Percentiles rank a stretch among this genome's conserved stretches.
Conservation (phyloP, 2,329 filamentous ascomycete genomes). For the Fusarium albosuccineum region DNA sequence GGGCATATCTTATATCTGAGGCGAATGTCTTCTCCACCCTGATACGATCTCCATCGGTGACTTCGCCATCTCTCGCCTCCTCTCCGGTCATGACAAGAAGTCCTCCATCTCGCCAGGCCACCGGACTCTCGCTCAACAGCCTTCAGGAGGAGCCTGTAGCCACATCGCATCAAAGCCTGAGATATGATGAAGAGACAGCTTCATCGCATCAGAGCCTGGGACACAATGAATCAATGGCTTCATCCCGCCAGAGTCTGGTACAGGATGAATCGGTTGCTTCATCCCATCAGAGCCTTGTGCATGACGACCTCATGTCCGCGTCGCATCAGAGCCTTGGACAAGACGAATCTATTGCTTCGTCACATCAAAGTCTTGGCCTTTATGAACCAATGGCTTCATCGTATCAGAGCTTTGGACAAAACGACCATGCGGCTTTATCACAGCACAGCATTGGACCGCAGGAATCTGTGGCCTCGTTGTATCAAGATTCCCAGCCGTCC, state of each 20-base stretch:
- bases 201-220: conserved; percentile 41
- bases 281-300: conserved; percentile 42
- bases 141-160: conserved; percentile 43
- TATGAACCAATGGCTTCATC: conserved; percentile 45
- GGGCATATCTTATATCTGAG: conserved; percentile 75
- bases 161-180: conserved; percentile 45
- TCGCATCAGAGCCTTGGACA: background rate
- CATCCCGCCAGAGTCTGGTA: conserved; percentile 24
- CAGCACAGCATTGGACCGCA: conserved; percentile 39
- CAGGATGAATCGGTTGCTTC: conserved; percentile 39
- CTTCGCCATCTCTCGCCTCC: conserved; percentile 57
- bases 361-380: conserved; percentile 41
- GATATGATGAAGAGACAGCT: conserved; percentile 35
- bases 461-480: conserved; percentile 1
- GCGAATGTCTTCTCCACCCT: conserved; percentile 74
- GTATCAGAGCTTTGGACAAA: no score
- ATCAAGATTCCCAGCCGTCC: conserved; percentile 9
- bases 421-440: conserved; percentile 38
- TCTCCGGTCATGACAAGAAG: conserved; percentile 65
- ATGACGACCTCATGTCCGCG: conserved; percentile 45
- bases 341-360: conserved; percentile 35
- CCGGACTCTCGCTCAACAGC: conserved; percentile 46
- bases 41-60: conserved; percentile 67
- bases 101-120: conserved; percentile 51
- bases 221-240: conserved; percentile 5